Base-by-base conservation (phyloP, 257 asterid genomes). In the Cruciata laevipes region DNA sequence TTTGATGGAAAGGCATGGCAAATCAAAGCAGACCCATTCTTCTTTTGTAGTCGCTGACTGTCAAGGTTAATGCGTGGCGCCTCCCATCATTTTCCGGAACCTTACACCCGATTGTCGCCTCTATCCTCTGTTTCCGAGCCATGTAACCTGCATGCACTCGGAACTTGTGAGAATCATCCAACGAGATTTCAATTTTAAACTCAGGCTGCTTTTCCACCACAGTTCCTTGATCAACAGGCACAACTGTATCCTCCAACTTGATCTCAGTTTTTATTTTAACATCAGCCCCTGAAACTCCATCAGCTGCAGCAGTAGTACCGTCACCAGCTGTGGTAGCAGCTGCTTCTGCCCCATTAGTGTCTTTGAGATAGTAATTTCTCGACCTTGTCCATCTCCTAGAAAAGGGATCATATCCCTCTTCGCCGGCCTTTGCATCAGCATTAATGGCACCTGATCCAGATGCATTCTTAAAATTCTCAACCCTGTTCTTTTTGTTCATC, bases 301-400 rank as follows among this genome's bases (percentile, higher is more conserved):
- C 82, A 17, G 37, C 69, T 33, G 58, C 64, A 31, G 74, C 82
- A 69, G 81, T 79, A 38, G 11, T 84, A 59, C 72, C 85, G 12
- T 64, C 88, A 23, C 55, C 55, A 47, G 55, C 55, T 47, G 55
- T 47, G 20, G 55, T 21, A 47, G 55, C 55, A 17, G 63, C 75
- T 40, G 69, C 73, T 51, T 51, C 90, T 37, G 56, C 95, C 44
- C 73, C 86, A 13, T n/a, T 69, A 17, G 77, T 64, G 38, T 82
- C 77, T 37, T 79, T 77, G 70, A 81, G 69, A 63, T 88, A 93
- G 76, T 93, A 93, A 69, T 93, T 93, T 75, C 87, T 85, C 16
- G 97, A 93, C 70, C 95, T 74, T 30, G 99, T 93, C 99, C 99
- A 93, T 79, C 97, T 88, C 75, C 99, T 85, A 6, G 99, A 93